Evolutionary conservation across 2,329 filamentous ascomycete species (phyloP).

Genomic region (Microascus cirrosus): DNA sequence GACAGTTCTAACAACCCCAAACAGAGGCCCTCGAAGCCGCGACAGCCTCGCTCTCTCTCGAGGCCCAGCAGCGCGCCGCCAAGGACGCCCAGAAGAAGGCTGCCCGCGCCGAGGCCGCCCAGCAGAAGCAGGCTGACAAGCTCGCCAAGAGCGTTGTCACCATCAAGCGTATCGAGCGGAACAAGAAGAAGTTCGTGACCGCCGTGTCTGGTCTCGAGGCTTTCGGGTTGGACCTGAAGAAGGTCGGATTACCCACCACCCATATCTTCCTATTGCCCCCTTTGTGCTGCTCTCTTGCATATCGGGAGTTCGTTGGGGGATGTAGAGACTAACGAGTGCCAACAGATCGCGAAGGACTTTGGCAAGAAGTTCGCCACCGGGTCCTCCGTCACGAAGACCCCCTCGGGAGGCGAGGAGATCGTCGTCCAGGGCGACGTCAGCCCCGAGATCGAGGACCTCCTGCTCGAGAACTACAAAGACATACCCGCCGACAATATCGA

Average conservation of each 20-base stretch:
- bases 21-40: conserved; percentile 73
- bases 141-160: conserved; percentile 72
- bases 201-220: conserved; percentile 83
- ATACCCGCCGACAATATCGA: conserved; percentile 95
- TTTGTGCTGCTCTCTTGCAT: neutral
- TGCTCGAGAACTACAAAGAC: conserved; percentile 78
- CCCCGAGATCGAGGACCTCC: conserved; percentile 85
- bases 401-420: conserved; percentile 85
- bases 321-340: conserved; percentile 8
- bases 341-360: conserved; percentile 72
- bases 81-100: conserved; percentile 97
- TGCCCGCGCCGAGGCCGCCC: conserved; percentile 80
- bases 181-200: conserved; percentile 96
- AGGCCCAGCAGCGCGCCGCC: conserved; percentile 86
- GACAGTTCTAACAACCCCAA: neutral
- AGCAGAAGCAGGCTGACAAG: conserved; percentile 72
- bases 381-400: conserved; percentile 70
- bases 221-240: conserved; percentile 88
- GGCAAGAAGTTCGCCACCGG: conserved; percentile 99
- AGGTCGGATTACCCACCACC: conserved; percentile 29
- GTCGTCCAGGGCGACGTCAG: conserved; percentile 96
- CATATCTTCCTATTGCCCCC: neutral
- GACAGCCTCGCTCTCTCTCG: conserved; percentile 74
- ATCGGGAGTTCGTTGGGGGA: neutral
- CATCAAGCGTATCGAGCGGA: conserved; percentile 95